Evolutionary conservation across 768 basidiomycete genomes (phyloP), one percentile per base, ranked within the genome.

Genomic region (Hydnum rufescens): DNA sequence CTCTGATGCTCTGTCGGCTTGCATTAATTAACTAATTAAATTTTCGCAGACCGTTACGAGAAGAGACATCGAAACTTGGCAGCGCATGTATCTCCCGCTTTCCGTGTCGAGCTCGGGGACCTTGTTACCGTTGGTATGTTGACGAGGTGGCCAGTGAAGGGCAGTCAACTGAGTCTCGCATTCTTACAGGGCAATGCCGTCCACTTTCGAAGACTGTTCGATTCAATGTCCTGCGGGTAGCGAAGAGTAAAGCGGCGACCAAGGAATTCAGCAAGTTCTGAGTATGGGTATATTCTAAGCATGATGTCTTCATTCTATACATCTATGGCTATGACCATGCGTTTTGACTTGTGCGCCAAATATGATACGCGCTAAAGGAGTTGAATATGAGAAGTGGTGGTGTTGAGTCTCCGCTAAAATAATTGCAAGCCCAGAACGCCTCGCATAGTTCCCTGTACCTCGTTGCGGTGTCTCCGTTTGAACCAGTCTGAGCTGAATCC

Each of bases 11-110:
- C n/a, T 16, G 0, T 32, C 31, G 32, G 34, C n/a, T 18, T n/a
- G 42, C 8, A 22, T 25, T n/a, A 13, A 25, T 54, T 6, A 5
- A 30, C 23, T 42, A 8, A 53, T 49, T 52, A 26, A 51, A 39
- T 23, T 34, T 28, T 49, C 31, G 42, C 59, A 89, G 86, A 90
- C 74, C 88, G 93, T 73, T 97, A 96, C 68, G 93, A 92, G 70
- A 92, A 92, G 70, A 73, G 93, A 63, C 95, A 99, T 75, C 95
- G 93, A 74, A 99, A 99, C 74, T 67, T 99, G 64, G 88, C 93
- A 42, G 95, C 78, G 46, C 95, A 99, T 66, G 78, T 86, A 64
- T 97, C 93, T 25, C 95, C 95, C 34, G 92, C 92, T 51, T 99
- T 99, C 86, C 95, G 95, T 71, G 89, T 89, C 55, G 92, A 97